phyloP scores from a whole-genome alignment of 2,329 filamentous ascomycete genomes.

The Sporothrix brasiliensis region DNA sequence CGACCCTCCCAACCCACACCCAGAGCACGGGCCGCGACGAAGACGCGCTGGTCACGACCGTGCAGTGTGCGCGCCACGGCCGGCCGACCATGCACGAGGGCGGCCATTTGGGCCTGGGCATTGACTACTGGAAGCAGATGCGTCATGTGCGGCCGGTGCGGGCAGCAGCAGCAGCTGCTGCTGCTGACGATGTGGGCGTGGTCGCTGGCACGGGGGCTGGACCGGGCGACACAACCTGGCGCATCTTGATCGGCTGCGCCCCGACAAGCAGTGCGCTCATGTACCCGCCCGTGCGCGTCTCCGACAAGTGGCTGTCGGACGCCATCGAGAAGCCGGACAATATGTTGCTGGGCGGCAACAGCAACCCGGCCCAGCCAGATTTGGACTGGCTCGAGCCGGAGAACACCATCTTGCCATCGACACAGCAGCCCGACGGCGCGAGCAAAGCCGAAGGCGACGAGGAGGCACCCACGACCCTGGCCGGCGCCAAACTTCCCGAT shows the following conservation, averaged over 20 bases:
- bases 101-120: constrained; percentile 66
- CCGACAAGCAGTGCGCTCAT: constrained; percentile 51
- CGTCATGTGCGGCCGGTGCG: constrained; percentile 50
- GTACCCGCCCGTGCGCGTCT: constrained; percentile 66
- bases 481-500: constrained; percentile 62
- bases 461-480: constrained; percentile 44
- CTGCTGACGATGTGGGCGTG: not conserved
- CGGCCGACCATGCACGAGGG: constrained; percentile 70
- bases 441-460: constrained; percentile 34
- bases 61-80: constrained; percentile 71
- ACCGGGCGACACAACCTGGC: constrained; percentile 60
- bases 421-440: constrained; percentile 21
- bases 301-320: constrained; percentile 72
- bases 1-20: constrained; percentile 44
- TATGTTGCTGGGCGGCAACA: constrained; percentile 45
- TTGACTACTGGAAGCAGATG: constrained; percentile 77
- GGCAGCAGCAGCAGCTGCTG: not conserved
- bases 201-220: no score
- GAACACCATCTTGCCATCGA: constrained; percentile 45
- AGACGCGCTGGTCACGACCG: constrained; percentile 56
- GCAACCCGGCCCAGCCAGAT: constrained; percentile 41
- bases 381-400: constrained; percentile 75
- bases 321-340: constrained; percentile 62
- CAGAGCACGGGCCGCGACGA: constrained; percentile 51
- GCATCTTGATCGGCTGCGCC: constrained; percentile 68